Percentiles rank a stretch among this genome's conserved stretches.
Evolutionary conservation across 768 basidiomycete species (phyloP).

Genomic region (Suillus brevipes): DNA sequence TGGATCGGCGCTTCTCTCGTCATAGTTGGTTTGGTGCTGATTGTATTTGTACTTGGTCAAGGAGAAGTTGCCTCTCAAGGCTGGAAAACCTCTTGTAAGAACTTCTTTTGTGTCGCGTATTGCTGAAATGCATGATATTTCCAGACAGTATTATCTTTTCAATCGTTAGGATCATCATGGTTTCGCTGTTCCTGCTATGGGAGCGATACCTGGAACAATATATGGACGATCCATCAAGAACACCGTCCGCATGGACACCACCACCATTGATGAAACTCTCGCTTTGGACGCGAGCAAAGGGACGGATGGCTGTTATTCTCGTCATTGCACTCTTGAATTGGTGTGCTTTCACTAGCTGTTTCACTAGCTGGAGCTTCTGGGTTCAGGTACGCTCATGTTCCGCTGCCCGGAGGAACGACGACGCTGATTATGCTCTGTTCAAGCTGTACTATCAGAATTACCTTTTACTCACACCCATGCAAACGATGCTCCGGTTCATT

Average conservation of each 20-base stretch:
- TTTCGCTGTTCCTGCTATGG: conserved; percentile 63
- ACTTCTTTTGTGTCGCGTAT: conserved; percentile 7
- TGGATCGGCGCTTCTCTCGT: conserved; percentile 74
- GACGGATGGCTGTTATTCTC: conserved; percentile 62
- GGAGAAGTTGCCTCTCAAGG: conserved; percentile 57
- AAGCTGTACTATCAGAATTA: conserved; percentile 77
- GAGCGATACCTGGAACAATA: conserved; percentile 57
- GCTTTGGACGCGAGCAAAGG: conserved; percentile 61
- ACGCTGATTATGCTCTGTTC: background rate
- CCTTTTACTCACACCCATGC: conserved; percentile 51
- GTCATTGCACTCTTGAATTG: conserved; percentile 60
- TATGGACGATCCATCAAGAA: conserved; percentile 13
- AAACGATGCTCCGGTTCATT: conserved; percentile 65
- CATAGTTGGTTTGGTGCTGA: conserved; percentile 64
- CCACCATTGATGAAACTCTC: conserved; percentile 68
- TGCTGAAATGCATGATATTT: conserved; percentile 19
- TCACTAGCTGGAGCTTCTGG: conserved; percentile 56
- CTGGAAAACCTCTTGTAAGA: conserved; percentile 60
- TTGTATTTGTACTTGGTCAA: conserved; percentile 74
- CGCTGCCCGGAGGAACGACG: background rate
- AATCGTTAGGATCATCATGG: conserved; percentile 56
- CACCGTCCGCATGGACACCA: conserved; percentile 36
- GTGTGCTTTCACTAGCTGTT: too few species aligned
- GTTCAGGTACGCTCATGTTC: conserved; percentile 33
- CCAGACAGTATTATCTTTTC: conserved; percentile 75